A percentile compares a stretch with the other conserved stretches of the same genome.
Evolutionary conservation across 805 yeast genomes (phyloP).

Genomic region (Torulaspora microellipsoides): DNA sequence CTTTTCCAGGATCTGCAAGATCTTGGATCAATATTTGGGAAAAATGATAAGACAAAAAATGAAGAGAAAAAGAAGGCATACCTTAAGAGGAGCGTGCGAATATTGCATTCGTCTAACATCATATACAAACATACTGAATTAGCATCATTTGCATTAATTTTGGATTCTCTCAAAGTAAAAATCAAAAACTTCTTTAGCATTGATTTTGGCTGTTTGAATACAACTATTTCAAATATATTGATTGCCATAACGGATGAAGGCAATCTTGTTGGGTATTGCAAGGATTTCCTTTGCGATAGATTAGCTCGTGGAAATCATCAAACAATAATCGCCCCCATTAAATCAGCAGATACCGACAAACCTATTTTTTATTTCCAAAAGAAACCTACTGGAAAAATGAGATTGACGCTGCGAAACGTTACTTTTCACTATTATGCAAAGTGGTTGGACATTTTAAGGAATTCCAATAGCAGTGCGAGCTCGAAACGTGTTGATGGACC

Average conservation of each 20-base stretch:
- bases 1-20: constrained; percentile 2
- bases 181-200: constrained; percentile 11
- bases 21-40: not conserved
- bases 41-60: not conserved
- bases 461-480: not conserved
- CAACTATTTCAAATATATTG: constrained; percentile 7
- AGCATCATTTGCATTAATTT: constrained; percentile 16
- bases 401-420: constrained; percentile 45
- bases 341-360: constrained; percentile 32
- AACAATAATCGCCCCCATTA: constrained; percentile 33
- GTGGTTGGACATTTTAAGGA: constrained; percentile 41
- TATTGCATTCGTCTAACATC: constrained; percentile 25
- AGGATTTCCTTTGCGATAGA: constrained; percentile 15
- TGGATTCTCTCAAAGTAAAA: constrained; percentile 12
- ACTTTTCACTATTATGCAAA: constrained; percentile 54
- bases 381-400: constrained; percentile 35
- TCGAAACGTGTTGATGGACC: not conserved
- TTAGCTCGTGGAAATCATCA: constrained; percentile 19
- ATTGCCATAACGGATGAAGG: constrained; percentile 16
- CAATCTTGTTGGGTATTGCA: constrained; percentile 12
- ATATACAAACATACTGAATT: constrained; percentile 18
- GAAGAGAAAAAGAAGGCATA: constrained; percentile 4
- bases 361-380: constrained; percentile 42
- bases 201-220: constrained; percentile 20
- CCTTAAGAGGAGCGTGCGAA: constrained; percentile 27